phyloP scores from a whole-genome alignment of 2,329 filamentous ascomycete genomes.

The Cercospora citrullina region DNA sequence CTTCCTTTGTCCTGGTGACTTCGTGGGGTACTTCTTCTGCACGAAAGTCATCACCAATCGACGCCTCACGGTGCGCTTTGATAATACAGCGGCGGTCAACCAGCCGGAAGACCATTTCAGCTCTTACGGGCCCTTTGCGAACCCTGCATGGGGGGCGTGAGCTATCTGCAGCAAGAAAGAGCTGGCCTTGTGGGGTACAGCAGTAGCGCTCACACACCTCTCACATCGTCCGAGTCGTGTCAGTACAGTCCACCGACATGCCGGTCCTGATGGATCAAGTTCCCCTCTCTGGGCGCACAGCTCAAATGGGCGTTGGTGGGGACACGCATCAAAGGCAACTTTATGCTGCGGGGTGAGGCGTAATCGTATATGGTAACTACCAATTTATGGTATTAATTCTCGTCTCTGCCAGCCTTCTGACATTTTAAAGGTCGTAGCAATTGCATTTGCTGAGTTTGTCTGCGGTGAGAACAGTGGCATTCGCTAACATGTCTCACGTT shows the following conservation, averaged over 20 bases:
- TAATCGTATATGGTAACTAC: background rate
- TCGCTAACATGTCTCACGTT: background rate
- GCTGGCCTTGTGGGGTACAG: slow-evolving; percentile 3
- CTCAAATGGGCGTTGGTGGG: background rate
- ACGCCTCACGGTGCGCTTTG: background rate
- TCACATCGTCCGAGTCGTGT: background rate
- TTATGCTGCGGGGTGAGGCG: background rate
- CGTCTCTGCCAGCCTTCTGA: background rate
- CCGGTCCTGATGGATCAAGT: background rate
- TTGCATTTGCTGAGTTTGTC: background rate
- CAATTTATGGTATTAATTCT: background rate
- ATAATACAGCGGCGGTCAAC: background rate
- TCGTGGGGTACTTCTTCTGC: background rate
- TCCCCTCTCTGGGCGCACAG: background rate
- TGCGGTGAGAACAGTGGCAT: background rate
- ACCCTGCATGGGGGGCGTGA: background rate
- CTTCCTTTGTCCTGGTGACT: background rate
- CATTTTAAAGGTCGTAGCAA: background rate
- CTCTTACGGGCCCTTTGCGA: background rate
- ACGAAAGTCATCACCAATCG: background rate
- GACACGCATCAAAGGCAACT: background rate
- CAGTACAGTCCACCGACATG: background rate
- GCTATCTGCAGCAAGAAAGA: background rate
- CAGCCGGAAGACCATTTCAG: background rate
- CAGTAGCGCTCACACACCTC: background rate